Base-by-base conservation (phyloP, 306 rosid species). In the Cyclanthera cordifolia region DNA sequence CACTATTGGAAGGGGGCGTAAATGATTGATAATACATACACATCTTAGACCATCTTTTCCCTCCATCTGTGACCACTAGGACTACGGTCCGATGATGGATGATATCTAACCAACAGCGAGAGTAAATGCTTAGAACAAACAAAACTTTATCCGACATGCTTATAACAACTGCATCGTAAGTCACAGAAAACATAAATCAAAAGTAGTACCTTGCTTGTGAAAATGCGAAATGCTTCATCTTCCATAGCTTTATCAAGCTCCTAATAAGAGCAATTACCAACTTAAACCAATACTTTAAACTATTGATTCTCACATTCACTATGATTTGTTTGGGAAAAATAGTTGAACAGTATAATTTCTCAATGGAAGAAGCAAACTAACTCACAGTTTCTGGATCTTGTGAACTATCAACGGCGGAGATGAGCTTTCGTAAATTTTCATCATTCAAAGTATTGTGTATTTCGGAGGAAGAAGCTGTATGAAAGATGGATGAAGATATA, bases 231-330 rank as follows among this genome's bases (percentile, higher is more conserved):
- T 53, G 61, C 77, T 79, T 89, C 95, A 58, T 73, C 78, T 20
- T 71, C 83, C 90, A 89, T 85, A 25, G 96, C 95, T 75, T 80
- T 87, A 69, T 84, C 97, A 69, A 89, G 88, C 76, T 85, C 96
- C 95, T 92, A 41, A 63, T 21, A 13, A 41, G 30, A 63, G 21
- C 20, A 65, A 45, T 5, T 9, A 21, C 50, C 69, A 63, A 61
- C 49, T 37, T 9, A 37, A 60, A 5, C 45, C 45, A 7, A 58
- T 41, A 4, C 0, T 30, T 30, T 55, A 24, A 15, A 15, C 23
- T 56, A 27, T 2, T 25, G 19, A 30, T 30, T 4, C 19, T 58
- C 64, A 28, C 64, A 57, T 57, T 57, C 59, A 54, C 59, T 21
- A 23, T 21, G 32, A 53, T 53, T 53, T 53, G 32, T 9, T 9